Evolutionary conservation across 257 asterid genomes (phyloP), one percentile per base, ranked within the genome.

Genomic region (Solanum phureja): DNA sequence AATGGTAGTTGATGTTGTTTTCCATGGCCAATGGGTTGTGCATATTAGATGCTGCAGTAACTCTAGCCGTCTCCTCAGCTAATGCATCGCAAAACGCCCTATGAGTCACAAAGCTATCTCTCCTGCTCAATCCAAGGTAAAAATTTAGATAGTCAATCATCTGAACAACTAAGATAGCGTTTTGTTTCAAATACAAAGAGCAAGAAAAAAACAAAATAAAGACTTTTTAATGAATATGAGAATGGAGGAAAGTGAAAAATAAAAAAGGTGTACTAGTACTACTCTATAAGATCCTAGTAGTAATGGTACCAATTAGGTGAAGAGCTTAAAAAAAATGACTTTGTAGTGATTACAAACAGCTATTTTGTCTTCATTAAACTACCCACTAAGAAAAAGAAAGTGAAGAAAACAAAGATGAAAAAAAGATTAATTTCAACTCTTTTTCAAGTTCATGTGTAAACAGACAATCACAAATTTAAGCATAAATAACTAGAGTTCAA

Each of bases 1-100:
- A 94, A 82, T 93, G 95, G 87, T 92, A 91, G 85, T 91, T 90
- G 88, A 91, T 88, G 68, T 62, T 90, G 71, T 72, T 88, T 69
- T 86, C 86, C 29, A 91, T 88, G 34, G 89, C 87, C 24, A 92
- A 88, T 87, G 69, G 86, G 84, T 87, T 91, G 62, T 86, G 72
- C 90, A 90, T 87, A 89, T 91, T 93, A 18, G 98, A 88, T 38
- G 96, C 94, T 37, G 98, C 96, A 34, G 94, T 91, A 76, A 95
- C 86, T 91, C 98, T 91, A 33, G 98, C 98, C 2, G 98, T 95
- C 89, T 96, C 99, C 90, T 94, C 98, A 0, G 98, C 98, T 85
- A 96, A 87, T 87, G 98, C 99, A 37, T 96, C 99, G 84, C 99
- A 96, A 87, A 96, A 96, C 11, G 99, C 99, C 82, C 99, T 93